Percentiles rank a stretch among this genome's conserved stretches.
Conservation (phyloP, 345 rosid species). For the Bruguiera sexangula region DNA sequence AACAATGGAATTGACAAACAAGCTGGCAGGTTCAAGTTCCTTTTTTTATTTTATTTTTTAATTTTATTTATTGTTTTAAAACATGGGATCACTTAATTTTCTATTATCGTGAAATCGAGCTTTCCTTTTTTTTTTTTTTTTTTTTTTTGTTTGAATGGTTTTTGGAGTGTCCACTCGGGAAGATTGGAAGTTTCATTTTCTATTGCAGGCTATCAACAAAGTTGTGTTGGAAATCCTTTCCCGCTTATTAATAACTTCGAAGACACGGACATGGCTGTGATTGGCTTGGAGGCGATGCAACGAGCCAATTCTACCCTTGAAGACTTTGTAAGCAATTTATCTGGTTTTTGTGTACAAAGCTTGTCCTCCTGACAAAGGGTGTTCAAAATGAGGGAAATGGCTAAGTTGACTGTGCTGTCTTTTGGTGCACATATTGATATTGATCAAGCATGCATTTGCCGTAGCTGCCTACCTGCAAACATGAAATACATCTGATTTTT, state of each 20-base stretch:
- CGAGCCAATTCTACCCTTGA: slow-evolving; percentile 91
- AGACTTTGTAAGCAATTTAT: slow-evolving; percentile 61
- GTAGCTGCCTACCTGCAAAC: too few relatives aligned
- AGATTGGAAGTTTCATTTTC: not conserved
- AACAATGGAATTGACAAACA: slow-evolving; percentile 5
- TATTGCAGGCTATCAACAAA: slow-evolving; percentile 20
- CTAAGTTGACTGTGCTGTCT: too few relatives aligned
- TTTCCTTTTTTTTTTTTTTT: too few relatives aligned
- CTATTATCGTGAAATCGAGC: too few relatives aligned
- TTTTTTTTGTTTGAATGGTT: too few relatives aligned
- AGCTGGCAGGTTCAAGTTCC: slow-evolving; percentile 18
- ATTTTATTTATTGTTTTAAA: too few relatives aligned
- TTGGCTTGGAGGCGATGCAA: slow-evolving; percentile 78
- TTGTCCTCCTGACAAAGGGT: not conserved
- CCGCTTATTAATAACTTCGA: slow-evolving; percentile 3
- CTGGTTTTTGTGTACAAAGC: not conserved
- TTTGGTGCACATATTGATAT: too few relatives aligned
- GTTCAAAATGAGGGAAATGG: not conserved
- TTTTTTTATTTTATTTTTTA: too few relatives aligned
- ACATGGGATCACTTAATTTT: too few relatives aligned
- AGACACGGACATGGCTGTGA: slow-evolving; percentile 36
- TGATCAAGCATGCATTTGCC: too few relatives aligned
- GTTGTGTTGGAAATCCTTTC: slow-evolving; percentile 13
- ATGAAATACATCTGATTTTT: too few relatives aligned
- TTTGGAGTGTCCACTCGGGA: not conserved